These are phyloP conservation scores for Xylariaceae sp. DNA, from an alignment of 2,329 filamentous ascomycete genomes.

Conservation along the genomic window DNA sequence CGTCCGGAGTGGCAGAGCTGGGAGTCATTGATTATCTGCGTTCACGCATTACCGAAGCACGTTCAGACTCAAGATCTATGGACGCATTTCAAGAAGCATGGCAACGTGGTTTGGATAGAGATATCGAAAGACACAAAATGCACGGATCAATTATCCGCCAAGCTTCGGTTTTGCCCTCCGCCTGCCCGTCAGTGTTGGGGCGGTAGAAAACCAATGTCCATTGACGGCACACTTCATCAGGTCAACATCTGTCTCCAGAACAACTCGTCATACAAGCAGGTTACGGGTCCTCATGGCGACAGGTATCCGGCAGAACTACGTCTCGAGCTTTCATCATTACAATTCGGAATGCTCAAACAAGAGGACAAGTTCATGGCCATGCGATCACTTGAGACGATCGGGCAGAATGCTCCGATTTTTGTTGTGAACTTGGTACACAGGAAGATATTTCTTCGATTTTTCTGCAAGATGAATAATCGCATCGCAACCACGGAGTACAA, in stretches of 20 bases:
- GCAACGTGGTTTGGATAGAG: slow-evolving; percentile 20
- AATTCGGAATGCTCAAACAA: slow-evolving; percentile 25
- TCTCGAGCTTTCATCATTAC: slow-evolving; percentile 15
- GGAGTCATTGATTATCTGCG: slow-evolving; percentile 16
- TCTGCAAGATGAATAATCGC: slow-evolving; percentile 20
- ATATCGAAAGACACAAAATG: slow-evolving; percentile 13
- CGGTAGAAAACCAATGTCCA: slow-evolving; percentile 11
- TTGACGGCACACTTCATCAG: slow-evolving; percentile 8
- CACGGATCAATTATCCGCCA: background rate
- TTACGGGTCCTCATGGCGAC: slow-evolving; percentile 13
- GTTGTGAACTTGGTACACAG: slow-evolving; percentile 39
- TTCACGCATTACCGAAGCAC: slow-evolving; percentile 12
- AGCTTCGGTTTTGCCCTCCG: slow-evolving; percentile 21
- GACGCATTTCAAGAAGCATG: slow-evolving; percentile 16
- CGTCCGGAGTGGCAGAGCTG: slow-evolving; percentile 23
- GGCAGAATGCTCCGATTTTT: slow-evolving; percentile 31
- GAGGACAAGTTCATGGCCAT: slow-evolving; percentile 59
- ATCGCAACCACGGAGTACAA: slow-evolving; percentile 34
- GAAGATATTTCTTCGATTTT: slow-evolving; percentile 41
- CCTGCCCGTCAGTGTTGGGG: slow-evolving; percentile 20
- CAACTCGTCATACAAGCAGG: background rate
- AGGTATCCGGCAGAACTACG: slow-evolving; percentile 13
- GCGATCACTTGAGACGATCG: slow-evolving; percentile 38
- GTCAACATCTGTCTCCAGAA: slow-evolving; percentile 12
- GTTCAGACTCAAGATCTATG: slow-evolving; percentile 19